Conservation (phyloP, 2,329 filamentous ascomycete species). For the Neonectria faginata region DNA sequence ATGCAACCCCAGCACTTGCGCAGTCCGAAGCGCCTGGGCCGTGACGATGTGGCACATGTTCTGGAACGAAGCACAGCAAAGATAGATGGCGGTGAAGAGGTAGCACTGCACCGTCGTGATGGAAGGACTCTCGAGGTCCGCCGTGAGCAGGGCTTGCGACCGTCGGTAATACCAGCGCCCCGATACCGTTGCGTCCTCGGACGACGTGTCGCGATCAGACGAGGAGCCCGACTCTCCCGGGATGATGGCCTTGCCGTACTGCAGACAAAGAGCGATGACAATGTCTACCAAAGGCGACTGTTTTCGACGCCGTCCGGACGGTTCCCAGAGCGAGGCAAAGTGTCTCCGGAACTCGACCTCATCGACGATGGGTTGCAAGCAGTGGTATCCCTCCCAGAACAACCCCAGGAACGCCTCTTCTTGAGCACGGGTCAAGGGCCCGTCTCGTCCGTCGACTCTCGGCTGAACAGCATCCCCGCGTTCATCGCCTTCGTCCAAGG, state of each 20-base stretch:
- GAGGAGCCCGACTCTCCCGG: conserved; percentile 17
- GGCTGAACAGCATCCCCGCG: not conserved
- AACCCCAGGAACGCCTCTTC: conserved; percentile 61
- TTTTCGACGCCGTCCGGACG: conserved; percentile 47
- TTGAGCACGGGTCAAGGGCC: conserved; percentile 50
- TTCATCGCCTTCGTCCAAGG: not conserved
- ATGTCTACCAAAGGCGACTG: conserved; percentile 65
- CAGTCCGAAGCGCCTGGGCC: conserved; percentile 57
- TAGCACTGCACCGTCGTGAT: conserved; percentile 62
- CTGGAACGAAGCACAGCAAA: conserved; percentile 60
- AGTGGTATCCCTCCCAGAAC: conserved; percentile 61
- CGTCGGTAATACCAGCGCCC: conserved; percentile 61
- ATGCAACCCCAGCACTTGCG: conserved; percentile 62
- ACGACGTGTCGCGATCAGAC: conserved; percentile 3
- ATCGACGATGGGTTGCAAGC: conserved; percentile 55
- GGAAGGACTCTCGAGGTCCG: conserved; percentile 61
- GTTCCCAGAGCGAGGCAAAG: conserved; percentile 56
- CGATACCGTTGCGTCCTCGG: conserved; percentile 55
- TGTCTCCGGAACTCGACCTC: conserved; percentile 58
- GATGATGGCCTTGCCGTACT: conserved; percentile 53
- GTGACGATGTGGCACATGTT: conserved; percentile 59
- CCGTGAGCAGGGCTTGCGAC: conserved; percentile 56
- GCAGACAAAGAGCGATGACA: conserved; percentile 63
- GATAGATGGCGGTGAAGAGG: conserved; percentile 57
- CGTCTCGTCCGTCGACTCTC: not conserved